Percentiles rank a stretch among this genome's conserved stretches.
Conservation (phyloP, 2,329 filamentous ascomycete species). For the Tolypocladium guangdongense region DNA sequence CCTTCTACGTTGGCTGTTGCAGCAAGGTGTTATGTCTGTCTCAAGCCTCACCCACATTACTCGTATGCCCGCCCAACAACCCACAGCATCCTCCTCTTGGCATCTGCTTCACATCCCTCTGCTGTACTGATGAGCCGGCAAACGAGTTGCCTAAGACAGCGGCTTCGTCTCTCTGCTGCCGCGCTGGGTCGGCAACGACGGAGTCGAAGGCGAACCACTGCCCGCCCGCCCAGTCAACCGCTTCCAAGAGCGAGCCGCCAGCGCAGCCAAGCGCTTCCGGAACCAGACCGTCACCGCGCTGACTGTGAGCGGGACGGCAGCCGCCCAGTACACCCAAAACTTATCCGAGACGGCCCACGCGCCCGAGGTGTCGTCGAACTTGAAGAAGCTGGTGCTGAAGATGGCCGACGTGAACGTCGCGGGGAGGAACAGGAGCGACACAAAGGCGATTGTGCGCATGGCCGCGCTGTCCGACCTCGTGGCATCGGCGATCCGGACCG, state of each 20-base stretch:
- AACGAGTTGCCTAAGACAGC: too few species aligned
- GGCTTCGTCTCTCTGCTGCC: too few species aligned
- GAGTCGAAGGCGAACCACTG: not conserved
- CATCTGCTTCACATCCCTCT: too few species aligned
- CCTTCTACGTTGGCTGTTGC: too few species aligned
- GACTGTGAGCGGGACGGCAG: conserved; percentile 17
- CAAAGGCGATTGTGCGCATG: conserved; percentile 39
- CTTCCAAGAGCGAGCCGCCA: not conserved
- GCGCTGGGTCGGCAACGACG: too few species aligned
- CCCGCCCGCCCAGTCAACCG: not conserved
- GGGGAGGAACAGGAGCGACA: conserved; percentile 38
- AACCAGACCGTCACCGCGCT: conserved; percentile 12
- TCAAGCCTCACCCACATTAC: too few species aligned
- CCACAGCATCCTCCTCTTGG: too few species aligned
- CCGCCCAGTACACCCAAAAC: conserved; percentile 26
- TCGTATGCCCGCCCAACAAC: too few species aligned
- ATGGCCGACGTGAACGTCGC: conserved; percentile 38
- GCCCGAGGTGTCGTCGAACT: conserved; percentile 12
- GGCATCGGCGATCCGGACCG: conserved; percentile 27
- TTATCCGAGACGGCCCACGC: conserved; percentile 17
- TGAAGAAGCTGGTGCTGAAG: conserved; percentile 35
- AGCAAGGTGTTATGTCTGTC: too few species aligned
- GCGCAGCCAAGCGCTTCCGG: not conserved
- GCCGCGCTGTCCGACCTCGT: conserved; percentile 35
- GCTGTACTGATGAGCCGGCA: too few species aligned